Evolutionary conservation across 2,329 filamentous ascomycete species (phyloP).

Genomic region (Tolypocladium pustulatum): DNA sequence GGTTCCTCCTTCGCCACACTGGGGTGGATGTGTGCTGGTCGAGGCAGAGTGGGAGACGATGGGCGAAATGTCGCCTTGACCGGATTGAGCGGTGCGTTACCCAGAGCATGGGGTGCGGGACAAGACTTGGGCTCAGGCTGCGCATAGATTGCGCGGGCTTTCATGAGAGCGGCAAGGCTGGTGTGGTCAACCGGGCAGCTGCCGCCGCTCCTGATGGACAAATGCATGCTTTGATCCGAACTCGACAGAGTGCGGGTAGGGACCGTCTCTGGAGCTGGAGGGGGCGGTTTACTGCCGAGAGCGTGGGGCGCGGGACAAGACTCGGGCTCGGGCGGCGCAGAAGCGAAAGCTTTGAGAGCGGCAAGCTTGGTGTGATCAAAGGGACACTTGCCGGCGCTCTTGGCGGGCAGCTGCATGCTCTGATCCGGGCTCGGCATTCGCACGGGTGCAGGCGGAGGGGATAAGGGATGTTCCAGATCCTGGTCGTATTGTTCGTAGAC

Average conservation of each 20-base stretch:
- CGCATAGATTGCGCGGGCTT: no score
- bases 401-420: constrained; percentile 12
- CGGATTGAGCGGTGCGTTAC: constrained; percentile 12
- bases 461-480: constrained; percentile 32
- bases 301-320: constrained; percentile 1
- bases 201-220: no score
- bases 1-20: constrained; percentile 19
- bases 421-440: constrained; percentile 32
- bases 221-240: no score
- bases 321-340: constrained; percentile 7
- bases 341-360: constrained; percentile 18
- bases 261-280: no score
- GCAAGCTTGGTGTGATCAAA: constrained; percentile 42
- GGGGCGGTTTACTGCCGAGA: constrained; percentile 11
- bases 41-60: constrained; percentile 12
- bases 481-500: constrained; percentile 32
- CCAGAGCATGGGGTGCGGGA: constrained; percentile 1
- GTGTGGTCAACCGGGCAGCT: no score
- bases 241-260: no score
- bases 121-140: constrained; percentile 6
- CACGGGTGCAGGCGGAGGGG: constrained; percentile 48
- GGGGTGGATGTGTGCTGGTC: constrained; percentile 44
- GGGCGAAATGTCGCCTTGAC: constrained; percentile 6
- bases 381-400: constrained; percentile 41
- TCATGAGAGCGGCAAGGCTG: no score